Evolutionary conservation across 345 rosid genomes (phyloP).

Genomic region (Stellera chamaejasme): DNA sequence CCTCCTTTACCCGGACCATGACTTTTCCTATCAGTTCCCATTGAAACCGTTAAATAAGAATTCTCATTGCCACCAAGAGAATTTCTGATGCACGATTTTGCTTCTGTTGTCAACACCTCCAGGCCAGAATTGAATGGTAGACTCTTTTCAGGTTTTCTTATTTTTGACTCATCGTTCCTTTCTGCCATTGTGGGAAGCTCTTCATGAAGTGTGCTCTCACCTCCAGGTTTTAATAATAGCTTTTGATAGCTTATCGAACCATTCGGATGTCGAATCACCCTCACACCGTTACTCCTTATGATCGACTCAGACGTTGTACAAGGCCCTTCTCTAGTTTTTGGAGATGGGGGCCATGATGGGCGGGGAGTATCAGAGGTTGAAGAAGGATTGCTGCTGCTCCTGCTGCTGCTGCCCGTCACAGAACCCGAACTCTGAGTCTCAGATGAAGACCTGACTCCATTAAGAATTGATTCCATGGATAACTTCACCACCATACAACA

Average conservation of each 20-base stretch:
- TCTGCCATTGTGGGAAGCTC: slow-evolving; percentile 22
- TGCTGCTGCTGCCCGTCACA: slow-evolving; percentile 8
- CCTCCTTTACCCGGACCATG: slow-evolving; percentile 22
- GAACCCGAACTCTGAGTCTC: slow-evolving; percentile 32
- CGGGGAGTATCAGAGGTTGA: slow-evolving; percentile 14
- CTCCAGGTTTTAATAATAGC: slow-evolving; percentile 6
- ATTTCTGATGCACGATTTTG: slow-evolving; percentile 22
- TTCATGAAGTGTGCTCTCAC: slow-evolving; percentile 12
- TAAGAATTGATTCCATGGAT: slow-evolving; percentile 51
- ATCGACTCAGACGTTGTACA: slow-evolving; percentile 8
- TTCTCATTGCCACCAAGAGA: slow-evolving; percentile 22
- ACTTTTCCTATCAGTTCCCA: slow-evolving; percentile 26
- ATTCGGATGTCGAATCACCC: slow-evolving; percentile 14
- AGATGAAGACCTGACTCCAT: slow-evolving; percentile 35
- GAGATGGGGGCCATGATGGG: slow-evolving; percentile 32
- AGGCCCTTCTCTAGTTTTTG: slow-evolving; percentile 23
- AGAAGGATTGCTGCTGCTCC: slow-evolving; percentile 17
- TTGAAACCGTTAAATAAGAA: slow-evolving; percentile 27
- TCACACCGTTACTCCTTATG: slow-evolving; percentile 6
- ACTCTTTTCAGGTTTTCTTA: slow-evolving; percentile 15
- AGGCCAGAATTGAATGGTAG: slow-evolving; percentile 15
- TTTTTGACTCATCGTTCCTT: slow-evolving; percentile 12
- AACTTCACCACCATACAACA: slow-evolving; percentile 17
- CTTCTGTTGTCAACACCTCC: slow-evolving; percentile 16
- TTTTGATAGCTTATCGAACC: slow-evolving; percentile 20